Evolutionary conservation across 768 basidiomycete species (phyloP), one percentile per base, ranked within the genome.

Genomic region (Podaxis sp.): DNA sequence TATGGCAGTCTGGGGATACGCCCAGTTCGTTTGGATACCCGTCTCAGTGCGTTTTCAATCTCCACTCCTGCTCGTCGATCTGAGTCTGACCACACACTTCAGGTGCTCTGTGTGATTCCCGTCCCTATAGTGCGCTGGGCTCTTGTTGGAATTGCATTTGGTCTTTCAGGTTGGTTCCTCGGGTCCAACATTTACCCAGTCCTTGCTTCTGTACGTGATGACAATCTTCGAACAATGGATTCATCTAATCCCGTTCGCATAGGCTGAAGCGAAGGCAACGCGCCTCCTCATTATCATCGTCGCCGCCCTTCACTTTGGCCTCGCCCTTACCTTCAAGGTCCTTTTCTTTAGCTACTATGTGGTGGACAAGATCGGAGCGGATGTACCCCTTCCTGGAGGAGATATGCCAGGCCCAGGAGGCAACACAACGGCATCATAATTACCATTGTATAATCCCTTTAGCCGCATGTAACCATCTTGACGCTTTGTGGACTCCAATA

Each of bases 181-280:
- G 78, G 81, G 13, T 79, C 80, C 23, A 93, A 95, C 67, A 84
- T 97, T 50, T 98, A 97, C 66, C 96, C 96, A 3, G 83, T 97
- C 55, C 85, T 98, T 28, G 86, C 90, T 37, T 82, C 85, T 7
- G 94, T 95, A 66, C 66, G 90, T 79, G 53, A 51, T 46, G 21
- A 6, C 11, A 21, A 5, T 4, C 23, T 38, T 1, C 35, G 21
- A 5, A 18, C 27, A 37, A 51, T 23, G 61, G 11, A 11, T 59
- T 35, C 63, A 32, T 58, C 38, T 16, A 11, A 62, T 27, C 63
- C 32, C 56, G 46, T 18, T 54, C 55, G 59, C 1, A 21, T 64
- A 93, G 90, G 91, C 91, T 60, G 94, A 93, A 76, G 87, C 89
- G 64, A 96, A 90, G 73, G 85, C 91, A 7, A 88, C 90, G 0